A percentile compares a stretch with the other conserved stretches of the same genome.
Evolutionary conservation across 805 yeast species (phyloP).

Genomic region (Wickerhamomyces strasburgensis): DNA sequence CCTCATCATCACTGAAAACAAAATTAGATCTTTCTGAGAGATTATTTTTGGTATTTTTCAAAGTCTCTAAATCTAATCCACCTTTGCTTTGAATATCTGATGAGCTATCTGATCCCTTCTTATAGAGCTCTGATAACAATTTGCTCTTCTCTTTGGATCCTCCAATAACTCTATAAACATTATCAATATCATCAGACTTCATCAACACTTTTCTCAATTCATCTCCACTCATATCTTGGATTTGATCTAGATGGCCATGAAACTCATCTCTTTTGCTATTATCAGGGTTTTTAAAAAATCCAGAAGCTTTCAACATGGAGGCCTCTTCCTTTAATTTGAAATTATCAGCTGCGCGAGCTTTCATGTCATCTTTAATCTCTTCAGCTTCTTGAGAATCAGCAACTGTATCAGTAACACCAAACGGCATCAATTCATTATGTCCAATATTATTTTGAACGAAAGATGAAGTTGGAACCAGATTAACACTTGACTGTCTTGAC

Average conservation of each 20-base stretch:
- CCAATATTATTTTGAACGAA: slow-evolving; percentile 22
- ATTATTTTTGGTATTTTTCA: slow-evolving; percentile 15
- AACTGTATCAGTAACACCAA: slow-evolving; percentile 28
- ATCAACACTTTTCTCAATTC: slow-evolving; percentile 31
- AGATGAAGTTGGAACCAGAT: slow-evolving; percentile 20
- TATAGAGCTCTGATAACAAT: slow-evolving; percentile 30
- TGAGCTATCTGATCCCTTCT: slow-evolving; percentile 12
- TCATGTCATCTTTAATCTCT: slow-evolving; percentile 6
- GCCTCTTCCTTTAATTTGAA: slow-evolving; percentile 23
- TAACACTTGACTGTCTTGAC: slow-evolving; percentile 15
- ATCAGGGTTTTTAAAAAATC: slow-evolving; percentile 11
- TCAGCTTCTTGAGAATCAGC: slow-evolving; percentile 27
- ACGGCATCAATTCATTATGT: slow-evolving; percentile 32
- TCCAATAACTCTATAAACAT: slow-evolving; percentile 34
- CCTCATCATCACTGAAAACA: background rate
- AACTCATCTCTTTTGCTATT: slow-evolving; percentile 13
- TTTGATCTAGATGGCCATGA: slow-evolving; percentile 25
- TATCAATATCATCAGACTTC: slow-evolving; percentile 33
- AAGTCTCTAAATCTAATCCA: slow-evolving; percentile 17
- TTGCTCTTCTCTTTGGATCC: slow-evolving; percentile 37
- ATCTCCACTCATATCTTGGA: slow-evolving; percentile 29
- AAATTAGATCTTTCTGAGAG: slow-evolving; percentile 2
- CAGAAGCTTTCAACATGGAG: slow-evolving; percentile 17
- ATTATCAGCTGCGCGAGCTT: slow-evolving; percentile 13
- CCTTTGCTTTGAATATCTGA: background rate